These are phyloP conservation scores for Serpula lacrymans DNA, from an alignment of 768 basidiomycete species.

Conservation along the genomic window DNA sequence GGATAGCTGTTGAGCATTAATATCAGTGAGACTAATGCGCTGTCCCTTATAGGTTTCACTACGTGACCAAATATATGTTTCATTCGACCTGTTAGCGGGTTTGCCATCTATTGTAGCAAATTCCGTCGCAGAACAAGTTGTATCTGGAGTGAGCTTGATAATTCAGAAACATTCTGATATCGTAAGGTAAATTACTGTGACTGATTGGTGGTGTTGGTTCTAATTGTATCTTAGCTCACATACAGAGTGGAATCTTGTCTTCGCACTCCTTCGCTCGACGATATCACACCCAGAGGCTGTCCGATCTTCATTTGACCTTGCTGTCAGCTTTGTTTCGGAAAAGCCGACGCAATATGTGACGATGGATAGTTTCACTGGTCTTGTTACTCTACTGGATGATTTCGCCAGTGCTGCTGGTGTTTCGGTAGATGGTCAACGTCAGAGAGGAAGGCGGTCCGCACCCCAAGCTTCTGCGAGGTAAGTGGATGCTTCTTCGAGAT, in stretches of 20 bases:
- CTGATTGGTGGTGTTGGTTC: neutral
- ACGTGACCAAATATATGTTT: conserved; percentile 92
- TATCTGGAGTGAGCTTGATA: conserved; percentile 75
- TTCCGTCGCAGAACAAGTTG: conserved; percentile 89
- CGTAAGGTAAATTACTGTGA: conserved; percentile 42
- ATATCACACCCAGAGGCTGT: conserved; percentile 85
- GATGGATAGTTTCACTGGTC: conserved; percentile 74
- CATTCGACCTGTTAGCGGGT: conserved; percentile 84
- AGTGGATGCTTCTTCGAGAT: conserved; percentile 11
- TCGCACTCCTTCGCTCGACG: conserved; percentile 83
- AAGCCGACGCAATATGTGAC: conserved; percentile 60
- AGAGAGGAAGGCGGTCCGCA: conserved; percentile 48
- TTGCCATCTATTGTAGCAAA: conserved; percentile 73
- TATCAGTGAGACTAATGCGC: neutral
- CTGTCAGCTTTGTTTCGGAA: conserved; percentile 62
- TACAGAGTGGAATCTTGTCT: conserved; percentile 94
- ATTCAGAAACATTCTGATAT: conserved; percentile 73
- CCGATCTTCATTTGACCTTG: conserved; percentile 76
- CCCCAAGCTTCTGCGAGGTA: conserved; percentile 52
- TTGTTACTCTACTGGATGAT: conserved; percentile 80
- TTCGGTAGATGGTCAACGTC: conserved; percentile 55
- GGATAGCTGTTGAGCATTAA: conserved; percentile 15
- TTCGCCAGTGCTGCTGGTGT: conserved; percentile 79
- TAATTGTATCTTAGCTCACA: conserved; percentile 43
- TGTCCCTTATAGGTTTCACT: conserved; percentile 57